Percentiles rank a stretch among this genome's conserved stretches.
These are phyloP conservation scores for Plasmopara muralis DNA, from an alignment of 352 stramenopile genomes.

Conservation along the genomic window DNA sequence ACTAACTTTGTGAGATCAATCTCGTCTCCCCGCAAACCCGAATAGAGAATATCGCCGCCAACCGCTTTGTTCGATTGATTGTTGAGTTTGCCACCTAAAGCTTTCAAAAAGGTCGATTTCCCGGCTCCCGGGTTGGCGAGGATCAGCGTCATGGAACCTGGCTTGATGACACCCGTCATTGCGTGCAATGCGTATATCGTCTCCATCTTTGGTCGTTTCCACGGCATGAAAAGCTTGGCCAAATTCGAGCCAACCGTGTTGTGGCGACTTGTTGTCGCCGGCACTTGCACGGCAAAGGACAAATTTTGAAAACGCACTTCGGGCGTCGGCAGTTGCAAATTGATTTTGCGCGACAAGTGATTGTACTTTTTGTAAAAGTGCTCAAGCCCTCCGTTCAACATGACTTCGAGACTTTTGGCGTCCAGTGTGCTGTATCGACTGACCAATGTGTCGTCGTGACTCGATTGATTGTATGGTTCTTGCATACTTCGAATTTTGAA, in stretches of 20 bases:
- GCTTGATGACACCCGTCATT: conserved; percentile 86
- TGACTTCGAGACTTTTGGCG: conserved; percentile 59
- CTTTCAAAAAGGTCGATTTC: conserved; percentile 82
- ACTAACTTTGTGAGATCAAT: conserved; percentile 63
- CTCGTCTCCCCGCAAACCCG: conserved; percentile 38
- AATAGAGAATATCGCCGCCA: conserved; percentile 56
- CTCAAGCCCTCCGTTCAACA: conserved; percentile 57
- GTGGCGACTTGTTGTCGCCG: conserved; percentile 28
- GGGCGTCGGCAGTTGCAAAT: conserved; percentile 24
- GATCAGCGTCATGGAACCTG: conserved; percentile 47
- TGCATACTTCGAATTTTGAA: conserved; percentile 64
- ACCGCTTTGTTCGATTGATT: conserved; percentile 30
- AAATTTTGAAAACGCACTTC: conserved; percentile 78
- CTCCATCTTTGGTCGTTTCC: conserved; percentile 32
- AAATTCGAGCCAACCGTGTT: conserved; percentile 54
- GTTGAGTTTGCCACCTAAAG: conserved; percentile 50
- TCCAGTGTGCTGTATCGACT: conserved; percentile 38
- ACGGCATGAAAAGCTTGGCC: conserved; percentile 39
- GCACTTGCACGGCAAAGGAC: conserved; percentile 59
- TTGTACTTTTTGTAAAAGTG: conserved; percentile 83
- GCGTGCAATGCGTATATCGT: conserved; percentile 49
- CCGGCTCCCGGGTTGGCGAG: conserved; percentile 65
- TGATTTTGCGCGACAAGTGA: conserved; percentile 61
- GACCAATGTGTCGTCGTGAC: conserved; percentile 16
- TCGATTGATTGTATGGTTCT: conserved; percentile 60